Evolutionary conservation across 495 filamentous ascomycete genomes (phyloP).

Genomic region (Aspergillus carlsbadensis): DNA sequence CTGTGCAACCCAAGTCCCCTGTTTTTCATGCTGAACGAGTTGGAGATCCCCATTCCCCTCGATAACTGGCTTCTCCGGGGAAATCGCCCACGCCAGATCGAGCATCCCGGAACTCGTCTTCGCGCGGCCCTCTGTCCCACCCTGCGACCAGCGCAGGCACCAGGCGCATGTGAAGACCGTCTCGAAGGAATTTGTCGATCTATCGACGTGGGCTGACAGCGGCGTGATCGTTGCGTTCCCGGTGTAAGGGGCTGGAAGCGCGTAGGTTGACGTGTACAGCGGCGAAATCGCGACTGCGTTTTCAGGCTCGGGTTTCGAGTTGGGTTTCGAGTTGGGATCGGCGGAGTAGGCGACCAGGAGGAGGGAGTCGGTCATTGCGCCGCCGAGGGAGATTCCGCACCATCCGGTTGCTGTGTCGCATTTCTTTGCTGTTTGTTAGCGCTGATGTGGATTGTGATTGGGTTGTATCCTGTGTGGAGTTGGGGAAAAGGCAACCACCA

Average conservation of each 20-base stretch:
- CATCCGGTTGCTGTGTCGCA: conserved; percentile 43
- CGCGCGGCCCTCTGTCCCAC: conserved; percentile 45
- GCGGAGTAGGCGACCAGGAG: conserved; percentile 58
- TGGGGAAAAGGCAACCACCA: no score
- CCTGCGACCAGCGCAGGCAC: conserved; percentile 59
- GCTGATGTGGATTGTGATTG: no score
- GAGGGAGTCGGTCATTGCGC: conserved; percentile 57
- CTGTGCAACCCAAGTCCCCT: conserved; percentile 12
- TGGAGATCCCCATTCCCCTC: not conserved
- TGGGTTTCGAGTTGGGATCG: conserved; percentile 55
- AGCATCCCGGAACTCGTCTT: conserved; percentile 33
- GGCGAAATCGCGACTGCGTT: no score
- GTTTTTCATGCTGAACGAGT: not conserved
- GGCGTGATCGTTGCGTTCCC: conserved; percentile 57
- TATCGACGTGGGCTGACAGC: conserved; percentile 55
- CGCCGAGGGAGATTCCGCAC: conserved; percentile 56
- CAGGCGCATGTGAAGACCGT: conserved; percentile 62
- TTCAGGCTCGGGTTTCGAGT: conserved; percentile 41
- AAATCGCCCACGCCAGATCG: conserved; percentile 19
- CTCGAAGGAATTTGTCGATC: conserved; percentile 42
- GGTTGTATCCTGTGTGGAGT: no score
- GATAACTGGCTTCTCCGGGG: not conserved
- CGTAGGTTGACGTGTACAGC: conserved; percentile 33
- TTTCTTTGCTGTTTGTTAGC: not conserved
- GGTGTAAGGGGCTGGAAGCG: conserved; percentile 54